Evolutionary conservation across 1,284 basidiomycete genomes (phyloP).

Genomic region (Microbotryum violaceum): DNA sequence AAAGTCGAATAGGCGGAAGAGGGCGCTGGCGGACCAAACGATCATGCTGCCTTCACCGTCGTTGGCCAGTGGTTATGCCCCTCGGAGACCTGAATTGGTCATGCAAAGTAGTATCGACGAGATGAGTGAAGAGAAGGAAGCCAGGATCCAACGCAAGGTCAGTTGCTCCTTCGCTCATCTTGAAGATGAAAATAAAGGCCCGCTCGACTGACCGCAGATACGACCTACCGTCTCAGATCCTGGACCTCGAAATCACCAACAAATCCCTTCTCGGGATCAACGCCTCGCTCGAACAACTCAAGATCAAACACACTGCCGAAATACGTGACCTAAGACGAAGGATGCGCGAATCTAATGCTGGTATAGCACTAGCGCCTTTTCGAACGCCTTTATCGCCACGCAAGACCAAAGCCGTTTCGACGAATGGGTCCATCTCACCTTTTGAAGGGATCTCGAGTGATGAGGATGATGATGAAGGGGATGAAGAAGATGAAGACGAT

Average conservation of each 20-base stretch:
- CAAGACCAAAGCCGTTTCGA: background rate
- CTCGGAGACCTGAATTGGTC: background rate
- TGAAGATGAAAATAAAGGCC: background rate
- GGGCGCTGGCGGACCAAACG: too few relatives aligned
- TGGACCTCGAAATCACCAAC: conserved; percentile 46
- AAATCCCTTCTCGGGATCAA: conserved; percentile 44
- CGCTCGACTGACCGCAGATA: background rate
- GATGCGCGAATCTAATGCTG: conserved; percentile 23
- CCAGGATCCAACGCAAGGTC: conserved; percentile 18
- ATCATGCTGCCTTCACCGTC: too few relatives aligned
- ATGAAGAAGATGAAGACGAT: background rate
- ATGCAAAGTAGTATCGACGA: conserved; percentile 8
- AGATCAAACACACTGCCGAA: conserved; percentile 42
- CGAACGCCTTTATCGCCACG: background rate
- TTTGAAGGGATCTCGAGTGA: conserved; percentile 2
- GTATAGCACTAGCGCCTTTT: conserved; percentile 5
- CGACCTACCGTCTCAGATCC: conserved; percentile 31
- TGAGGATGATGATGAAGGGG: conserved; percentile 5
- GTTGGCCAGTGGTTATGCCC: too few relatives aligned
- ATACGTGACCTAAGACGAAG: conserved; percentile 37
- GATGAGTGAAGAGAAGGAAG: conserved; percentile 9
- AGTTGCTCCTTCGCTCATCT: background rate
- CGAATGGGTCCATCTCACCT: background rate
- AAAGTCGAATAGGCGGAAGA: background rate
- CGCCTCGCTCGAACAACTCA: conserved; percentile 41